phyloP scores from a whole-genome alignment of 2,329 filamentous ascomycete species.

The Pyrenophora seminiperda region DNA sequence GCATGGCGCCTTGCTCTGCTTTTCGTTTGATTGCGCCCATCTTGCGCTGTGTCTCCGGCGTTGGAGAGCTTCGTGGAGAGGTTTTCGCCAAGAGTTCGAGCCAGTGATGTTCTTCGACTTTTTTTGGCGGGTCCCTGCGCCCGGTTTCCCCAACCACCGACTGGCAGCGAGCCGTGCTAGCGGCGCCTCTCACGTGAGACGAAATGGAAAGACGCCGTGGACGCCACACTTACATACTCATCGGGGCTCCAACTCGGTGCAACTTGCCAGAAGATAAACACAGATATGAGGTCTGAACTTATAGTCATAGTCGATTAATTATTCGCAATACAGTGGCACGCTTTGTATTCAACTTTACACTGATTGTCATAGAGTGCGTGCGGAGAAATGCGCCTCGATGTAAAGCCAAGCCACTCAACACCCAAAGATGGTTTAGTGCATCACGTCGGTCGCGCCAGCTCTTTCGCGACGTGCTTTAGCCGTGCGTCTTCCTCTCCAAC shows the following conservation, averaged over 20 bases:
- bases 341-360: no score
- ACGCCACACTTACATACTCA: no score
- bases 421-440: conserved; percentile 9
- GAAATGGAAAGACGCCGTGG: conserved; percentile 1
- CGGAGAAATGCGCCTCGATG: not conserved
- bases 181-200: conserved; percentile 7
- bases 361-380: not conserved
- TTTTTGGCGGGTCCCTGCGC: conserved; percentile 14
- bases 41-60: conserved; percentile 10
- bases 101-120: conserved; percentile 14
- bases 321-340: not conserved
- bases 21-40: conserved; percentile 57
- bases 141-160: conserved; percentile 16
- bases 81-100: conserved; percentile 28
- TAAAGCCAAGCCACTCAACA: conserved; percentile 3
- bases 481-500: conserved; percentile 16
- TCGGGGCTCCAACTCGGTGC: no score
- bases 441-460: conserved; percentile 20
- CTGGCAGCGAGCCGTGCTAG: not conserved
- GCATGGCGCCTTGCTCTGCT: conserved; percentile 45
- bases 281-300: no score
- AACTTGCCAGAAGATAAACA: no score
- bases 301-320: no score
- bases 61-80: conserved; percentile 10
- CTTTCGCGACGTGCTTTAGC: conserved; percentile 15